Conservation (phyloP, 148 eudicot genomes). For the Camellia granthamiana region DNA sequence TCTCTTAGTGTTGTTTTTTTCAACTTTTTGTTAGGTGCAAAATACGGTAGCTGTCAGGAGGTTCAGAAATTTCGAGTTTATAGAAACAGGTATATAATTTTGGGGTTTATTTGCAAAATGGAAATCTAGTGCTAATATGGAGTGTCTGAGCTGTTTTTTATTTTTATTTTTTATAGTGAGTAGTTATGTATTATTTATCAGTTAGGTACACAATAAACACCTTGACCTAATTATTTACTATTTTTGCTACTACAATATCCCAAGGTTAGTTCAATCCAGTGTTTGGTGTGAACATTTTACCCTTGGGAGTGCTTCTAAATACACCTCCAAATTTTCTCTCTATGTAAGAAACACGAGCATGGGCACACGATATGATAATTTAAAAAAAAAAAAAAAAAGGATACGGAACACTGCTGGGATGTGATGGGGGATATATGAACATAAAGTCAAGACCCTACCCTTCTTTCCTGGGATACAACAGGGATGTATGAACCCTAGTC, state of each 20-base stretch:
- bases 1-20: conserved; percentile 7
- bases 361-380: too few relatives aligned
- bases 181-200: neutral
- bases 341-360: too few relatives aligned
- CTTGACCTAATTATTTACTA: neutral
- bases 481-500: too few relatives aligned
- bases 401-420: too few relatives aligned
- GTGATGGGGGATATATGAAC: too few relatives aligned
- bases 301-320: neutral
- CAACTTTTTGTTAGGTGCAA: conserved; percentile 61
- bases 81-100: conserved; percentile 49
- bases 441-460: too few relatives aligned
- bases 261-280: conserved; percentile 6
- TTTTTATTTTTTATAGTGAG: neutral
- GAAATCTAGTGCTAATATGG: neutral
- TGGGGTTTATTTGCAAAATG: neutral
- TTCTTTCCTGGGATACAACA: too few relatives aligned
- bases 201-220: neutral
- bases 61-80: conserved; percentile 69
- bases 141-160: neutral
- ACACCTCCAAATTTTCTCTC: too few relatives aligned
- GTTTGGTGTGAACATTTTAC: neutral
- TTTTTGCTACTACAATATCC: neutral
- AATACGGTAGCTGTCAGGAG: conserved; percentile 80
- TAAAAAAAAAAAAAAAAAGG: too few relatives aligned